Evolutionary conservation across 345 rosid genomes (phyloP).

Genomic region (Excoecaria cochinchinensis): DNA sequence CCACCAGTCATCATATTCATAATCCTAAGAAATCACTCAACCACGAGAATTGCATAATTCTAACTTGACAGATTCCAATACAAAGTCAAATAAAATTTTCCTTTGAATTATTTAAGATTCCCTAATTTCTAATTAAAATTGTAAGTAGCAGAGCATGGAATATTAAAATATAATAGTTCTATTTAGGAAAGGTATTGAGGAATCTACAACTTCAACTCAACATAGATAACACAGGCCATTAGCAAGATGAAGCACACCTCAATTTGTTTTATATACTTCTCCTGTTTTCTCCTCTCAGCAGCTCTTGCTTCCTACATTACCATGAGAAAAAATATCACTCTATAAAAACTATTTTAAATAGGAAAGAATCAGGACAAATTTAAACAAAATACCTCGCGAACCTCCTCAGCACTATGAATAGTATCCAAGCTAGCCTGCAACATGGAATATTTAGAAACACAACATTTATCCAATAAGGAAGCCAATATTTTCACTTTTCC

Average conservation of each 20-base stretch:
- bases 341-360: neutral
- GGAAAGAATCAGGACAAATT: neutral
- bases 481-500: constrained; percentile 10
- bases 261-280: constrained; percentile 62
- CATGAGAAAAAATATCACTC: constrained; percentile 4
- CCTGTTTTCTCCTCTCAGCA: constrained; percentile 75
- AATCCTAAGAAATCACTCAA: neutral
- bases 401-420: constrained; percentile 80
- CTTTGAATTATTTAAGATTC: too few species aligned
- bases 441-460: constrained; percentile 24
- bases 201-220: neutral
- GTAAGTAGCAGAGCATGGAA: too few species aligned
- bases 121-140: too few species aligned
- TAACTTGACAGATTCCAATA: neutral
- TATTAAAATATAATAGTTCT: neutral
- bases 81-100: too few species aligned
- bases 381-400: constrained; percentile 62
- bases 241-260: constrained; percentile 53
- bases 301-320: constrained; percentile 68
- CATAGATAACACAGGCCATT: neutral
- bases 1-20: neutral
- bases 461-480: constrained; percentile 4
- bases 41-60: neutral
- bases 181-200: neutral
- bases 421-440: constrained; percentile 88